These are phyloP conservation scores for Xylaria sp. DNA, from an alignment of 2,329 filamentous ascomycete genomes.

Conservation along the genomic window DNA sequence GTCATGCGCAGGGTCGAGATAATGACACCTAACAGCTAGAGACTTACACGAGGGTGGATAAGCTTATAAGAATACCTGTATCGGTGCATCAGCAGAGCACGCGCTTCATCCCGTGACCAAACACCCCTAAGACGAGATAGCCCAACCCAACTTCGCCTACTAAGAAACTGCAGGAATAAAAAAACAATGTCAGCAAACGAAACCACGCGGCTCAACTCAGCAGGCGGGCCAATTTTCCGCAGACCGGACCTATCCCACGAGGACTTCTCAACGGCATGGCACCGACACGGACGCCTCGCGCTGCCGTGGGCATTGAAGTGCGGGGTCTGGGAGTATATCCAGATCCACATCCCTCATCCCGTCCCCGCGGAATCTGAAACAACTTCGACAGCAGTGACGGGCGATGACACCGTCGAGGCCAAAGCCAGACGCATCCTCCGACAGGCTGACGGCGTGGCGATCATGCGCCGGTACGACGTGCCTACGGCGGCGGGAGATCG, in stretches of 20 bases:
- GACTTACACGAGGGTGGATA: background rate
- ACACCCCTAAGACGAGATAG: background rate
- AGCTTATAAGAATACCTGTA: background rate
- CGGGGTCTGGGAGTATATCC: constrained; percentile 36
- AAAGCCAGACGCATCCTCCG: constrained; percentile 28
- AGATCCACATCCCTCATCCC: constrained; percentile 36
- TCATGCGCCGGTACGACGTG: constrained; percentile 30
- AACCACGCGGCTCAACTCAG: constrained; percentile 16
- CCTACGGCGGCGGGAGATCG: constrained; percentile 10
- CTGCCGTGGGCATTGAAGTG: constrained; percentile 35
- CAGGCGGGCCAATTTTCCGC: constrained; percentile 34
- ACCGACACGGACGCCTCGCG: constrained; percentile 31
- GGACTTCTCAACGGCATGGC: constrained; percentile 36
- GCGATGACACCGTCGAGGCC: constrained; percentile 8
- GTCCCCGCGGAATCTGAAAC: background rate
- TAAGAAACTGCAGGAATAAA: background rate
- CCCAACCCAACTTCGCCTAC: background rate
- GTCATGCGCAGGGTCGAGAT: background rate
- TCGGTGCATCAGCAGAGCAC: background rate
- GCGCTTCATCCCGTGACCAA: background rate
- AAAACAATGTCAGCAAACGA: constrained; percentile 17
- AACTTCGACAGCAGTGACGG: background rate
- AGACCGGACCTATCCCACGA: constrained; percentile 31
- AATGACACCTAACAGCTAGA: background rate
- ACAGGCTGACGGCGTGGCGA: constrained; percentile 34